A percentile compares a stretch with the other conserved stretches of the same genome.
Evolutionary conservation across 768 basidiomycete species (phyloP).

Genomic region (Ramaria sp.): DNA sequence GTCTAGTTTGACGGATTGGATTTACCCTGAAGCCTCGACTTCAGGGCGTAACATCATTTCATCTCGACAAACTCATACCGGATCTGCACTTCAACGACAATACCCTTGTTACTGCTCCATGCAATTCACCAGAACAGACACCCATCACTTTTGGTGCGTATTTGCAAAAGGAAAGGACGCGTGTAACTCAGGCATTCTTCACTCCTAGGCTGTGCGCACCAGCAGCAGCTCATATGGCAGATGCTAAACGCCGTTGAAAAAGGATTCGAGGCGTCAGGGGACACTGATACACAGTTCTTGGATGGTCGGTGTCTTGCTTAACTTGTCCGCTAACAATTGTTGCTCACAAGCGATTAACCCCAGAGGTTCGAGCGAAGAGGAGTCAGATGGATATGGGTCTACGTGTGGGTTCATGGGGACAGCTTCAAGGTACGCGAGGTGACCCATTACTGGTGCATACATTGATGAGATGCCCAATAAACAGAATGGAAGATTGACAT

Average conservation of each 20-base stretch:
- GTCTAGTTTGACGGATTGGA: neutral
- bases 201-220: slow-evolving; percentile 54
- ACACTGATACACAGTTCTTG: slow-evolving; percentile 54
- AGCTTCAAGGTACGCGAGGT: slow-evolving; percentile 44
- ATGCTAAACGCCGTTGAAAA: slow-evolving; percentile 64
- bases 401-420: slow-evolving; percentile 63
- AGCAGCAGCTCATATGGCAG: slow-evolving; percentile 71
- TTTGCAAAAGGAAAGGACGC: neutral
- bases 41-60: slow-evolving; percentile 58
- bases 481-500: slow-evolving; percentile 75
- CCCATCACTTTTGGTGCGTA: slow-evolving; percentile 59
- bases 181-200: neutral
- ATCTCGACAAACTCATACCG: slow-evolving; percentile 59
- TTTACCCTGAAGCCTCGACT: neutral
- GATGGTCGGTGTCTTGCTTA: slow-evolving; percentile 27
- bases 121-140: slow-evolving; percentile 66
- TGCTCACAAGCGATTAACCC: neutral
- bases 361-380: slow-evolving; percentile 48
- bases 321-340: neutral
- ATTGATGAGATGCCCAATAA: neutral
- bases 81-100: slow-evolving; percentile 59
- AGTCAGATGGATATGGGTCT: slow-evolving; percentile 63
- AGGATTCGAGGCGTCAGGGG: slow-evolving; percentile 56
- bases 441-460: slow-evolving; percentile 13
- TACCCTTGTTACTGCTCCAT: slow-evolving; percentile 57